Conservation (phyloP, 352 stramenopile genomes). For the Pythium brachiatum region DNA sequence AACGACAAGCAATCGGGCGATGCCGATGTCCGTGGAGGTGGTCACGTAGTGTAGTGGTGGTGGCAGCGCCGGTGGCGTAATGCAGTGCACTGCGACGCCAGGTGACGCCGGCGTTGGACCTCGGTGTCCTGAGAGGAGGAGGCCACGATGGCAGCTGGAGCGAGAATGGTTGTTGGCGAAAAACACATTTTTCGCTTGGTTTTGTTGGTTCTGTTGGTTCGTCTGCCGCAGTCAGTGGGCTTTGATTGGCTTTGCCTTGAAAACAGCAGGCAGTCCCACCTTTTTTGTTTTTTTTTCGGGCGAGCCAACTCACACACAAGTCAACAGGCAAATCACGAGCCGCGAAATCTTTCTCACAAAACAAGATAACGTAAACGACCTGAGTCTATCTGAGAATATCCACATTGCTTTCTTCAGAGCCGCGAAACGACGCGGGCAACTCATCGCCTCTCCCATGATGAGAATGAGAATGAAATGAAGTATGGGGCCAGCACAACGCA, state of each 20-base stretch:
- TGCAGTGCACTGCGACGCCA: not conserved
- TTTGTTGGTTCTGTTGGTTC: conserved; percentile 12
- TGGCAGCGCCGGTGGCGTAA: not conserved
- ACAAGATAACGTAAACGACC: not conserved
- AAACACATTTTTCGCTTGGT: conserved; percentile 4
- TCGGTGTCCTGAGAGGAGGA: not conserved
- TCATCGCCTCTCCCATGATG: no score
- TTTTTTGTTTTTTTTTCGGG: conserved; percentile 10
- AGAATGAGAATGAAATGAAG: no score
- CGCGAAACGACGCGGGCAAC: not conserved
- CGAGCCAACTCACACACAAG: not conserved
- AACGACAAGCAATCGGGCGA: not conserved
- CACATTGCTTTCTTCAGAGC: not conserved
- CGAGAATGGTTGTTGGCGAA: conserved; percentile 9
- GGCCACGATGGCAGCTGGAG: conserved; percentile 1
- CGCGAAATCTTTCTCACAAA: not conserved
- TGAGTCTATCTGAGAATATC: not conserved
- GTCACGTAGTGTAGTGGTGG: not conserved
- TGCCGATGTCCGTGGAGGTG: no score
- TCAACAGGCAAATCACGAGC: not conserved
- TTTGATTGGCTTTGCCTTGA: not conserved
- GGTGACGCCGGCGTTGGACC: not conserved
- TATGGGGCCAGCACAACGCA: not conserved
- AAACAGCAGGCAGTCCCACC: conserved; percentile 6
- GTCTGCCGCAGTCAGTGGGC: conserved; percentile 8